Conservation (phyloP, 2,329 filamentous ascomycete species). For the Fusarium sublunatum region DNA sequence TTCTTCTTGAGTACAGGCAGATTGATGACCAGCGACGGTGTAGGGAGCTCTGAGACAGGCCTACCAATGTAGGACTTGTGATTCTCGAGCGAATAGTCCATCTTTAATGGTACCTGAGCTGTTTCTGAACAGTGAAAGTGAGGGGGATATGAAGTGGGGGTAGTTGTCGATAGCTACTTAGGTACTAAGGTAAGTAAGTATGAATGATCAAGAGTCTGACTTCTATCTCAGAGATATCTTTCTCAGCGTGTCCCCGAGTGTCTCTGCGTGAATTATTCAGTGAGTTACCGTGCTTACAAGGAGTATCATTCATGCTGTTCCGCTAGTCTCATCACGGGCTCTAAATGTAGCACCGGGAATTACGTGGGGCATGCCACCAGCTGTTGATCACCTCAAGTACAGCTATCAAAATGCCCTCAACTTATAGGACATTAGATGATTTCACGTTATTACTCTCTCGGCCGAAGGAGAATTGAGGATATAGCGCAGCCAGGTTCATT, state of each 20-base stretch:
- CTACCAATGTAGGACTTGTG: slow-evolving; percentile 52
- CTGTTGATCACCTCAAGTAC: not conserved
- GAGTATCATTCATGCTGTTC: not conserved
- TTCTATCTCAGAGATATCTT: not conserved
- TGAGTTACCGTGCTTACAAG: not conserved
- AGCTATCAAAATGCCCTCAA: not conserved
- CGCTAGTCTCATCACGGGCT: not conserved
- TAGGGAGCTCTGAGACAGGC: slow-evolving; percentile 51
- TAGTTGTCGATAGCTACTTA: not conserved
- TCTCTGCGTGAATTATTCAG: not conserved
- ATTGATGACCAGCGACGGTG: slow-evolving; percentile 54
- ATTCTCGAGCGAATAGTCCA: slow-evolving; percentile 46
- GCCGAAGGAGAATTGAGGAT: too few species aligned
- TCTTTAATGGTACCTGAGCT: slow-evolving; percentile 9
- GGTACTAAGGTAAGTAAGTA: too few species aligned
- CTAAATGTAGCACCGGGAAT: slow-evolving; percentile 13
- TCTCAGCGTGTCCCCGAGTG: too few species aligned
- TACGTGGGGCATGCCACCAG: slow-evolving; percentile 4
- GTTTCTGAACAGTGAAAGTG: slow-evolving; percentile 3
- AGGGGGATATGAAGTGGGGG: slow-evolving; percentile 3
- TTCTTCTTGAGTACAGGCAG: slow-evolving; percentile 54
- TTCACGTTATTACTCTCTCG: too few species aligned
- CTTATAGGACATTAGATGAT: too few species aligned
- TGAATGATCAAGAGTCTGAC: not conserved
- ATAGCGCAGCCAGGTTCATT: too few species aligned